A percentile compares a stretch with the other conserved stretches of the same genome.
phyloP scores from a whole-genome alignment of 768 basidiomycete species.

The Boletus vermiculosoides region DNA sequence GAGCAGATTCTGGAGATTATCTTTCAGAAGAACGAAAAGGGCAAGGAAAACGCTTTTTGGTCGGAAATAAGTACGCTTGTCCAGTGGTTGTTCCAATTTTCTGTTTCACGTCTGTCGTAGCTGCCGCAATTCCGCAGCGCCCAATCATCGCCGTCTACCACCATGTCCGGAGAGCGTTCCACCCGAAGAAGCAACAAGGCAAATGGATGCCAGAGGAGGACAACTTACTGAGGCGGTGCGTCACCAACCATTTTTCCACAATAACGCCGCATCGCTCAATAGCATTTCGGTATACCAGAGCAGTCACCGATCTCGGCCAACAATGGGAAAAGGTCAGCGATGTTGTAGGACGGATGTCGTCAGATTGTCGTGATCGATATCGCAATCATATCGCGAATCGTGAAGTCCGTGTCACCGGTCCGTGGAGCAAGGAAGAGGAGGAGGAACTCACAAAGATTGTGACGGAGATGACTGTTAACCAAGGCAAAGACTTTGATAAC shows the following conservation, averaged over 20 bases:
- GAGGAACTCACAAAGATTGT: slow-evolving; percentile 72
- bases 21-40: slow-evolving; percentile 63
- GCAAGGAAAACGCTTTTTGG: slow-evolving; percentile 71
- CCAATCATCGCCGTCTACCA: slow-evolving; percentile 86
- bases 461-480: slow-evolving; percentile 66
- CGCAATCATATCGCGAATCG: slow-evolving; percentile 77
- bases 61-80: slow-evolving; percentile 65
- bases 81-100: neutral
- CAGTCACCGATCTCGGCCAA: slow-evolving; percentile 66
- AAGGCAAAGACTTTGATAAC: slow-evolving; percentile 71
- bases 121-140: slow-evolving; percentile 66
- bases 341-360: slow-evolving; percentile 69
- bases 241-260: slow-evolving; percentile 5
- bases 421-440: slow-evolving; percentile 82
- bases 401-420: slow-evolving; percentile 60
- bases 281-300: slow-evolving; percentile 40
- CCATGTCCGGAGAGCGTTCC: slow-evolving; percentile 65
- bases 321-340: slow-evolving; percentile 79
- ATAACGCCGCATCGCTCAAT: slow-evolving; percentile 4
- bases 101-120: slow-evolving; percentile 38
- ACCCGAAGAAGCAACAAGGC: slow-evolving; percentile 70
- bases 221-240: slow-evolving; percentile 57
- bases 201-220: slow-evolving; percentile 72
- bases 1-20: slow-evolving; percentile 62
- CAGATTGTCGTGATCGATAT: slow-evolving; percentile 83